Base-by-base conservation (phyloP, 2,329 filamentous ascomycete genomes). In the Cercospora brassicicola region DNA sequence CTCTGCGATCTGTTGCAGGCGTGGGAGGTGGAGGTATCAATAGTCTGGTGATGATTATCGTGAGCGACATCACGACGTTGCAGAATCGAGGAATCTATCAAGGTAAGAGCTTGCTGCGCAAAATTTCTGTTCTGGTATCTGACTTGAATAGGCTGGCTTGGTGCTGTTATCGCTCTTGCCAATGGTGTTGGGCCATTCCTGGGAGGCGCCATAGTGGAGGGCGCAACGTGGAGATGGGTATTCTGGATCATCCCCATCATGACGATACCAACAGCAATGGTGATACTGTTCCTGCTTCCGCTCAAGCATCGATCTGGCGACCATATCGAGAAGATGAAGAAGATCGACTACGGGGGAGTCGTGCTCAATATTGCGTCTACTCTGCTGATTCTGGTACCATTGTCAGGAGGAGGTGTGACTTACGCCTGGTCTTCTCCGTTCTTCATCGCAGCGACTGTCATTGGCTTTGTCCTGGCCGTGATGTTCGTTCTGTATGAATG, bases 21-120 rank as follows among this genome's bases (percentile, higher is more conserved):
- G 80, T 90, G n/a, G 88, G 86, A 9, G 85, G 84, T 53, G 88
- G 88, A 1, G 88, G 88, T 9, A 84, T 90, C 59, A 84, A 82
- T 30, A 86, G 85, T 23, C 76, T 89, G 56, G 80, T 84, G 4
- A 88, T 88, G 84, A 88, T 89, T 72, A 88, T 89, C 62, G 84
- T 89, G 1, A 86, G 83, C 6, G 87, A 89, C 74, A 79, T 89
- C 6, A 86, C 88, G 0, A 86, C 86, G 0, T 79, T 89, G 3
- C 82, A 87, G 73, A 82, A 88, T 71, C 80, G 87, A 70, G 87
- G 87, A 31, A 88, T 86, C 72, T 79, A 78, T 66, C 76, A 83
- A 69, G 83, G 67, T 30, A 59, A 7, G 51, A 18, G 10, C 7
- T 10, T 18, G 23, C 23, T 5, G 9, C 42, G 5, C n/a, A 8